These are phyloP conservation scores for Agroathelia rolfsii DNA, from an alignment of 1,284 basidiomycete species.

Conservation along the genomic window DNA sequence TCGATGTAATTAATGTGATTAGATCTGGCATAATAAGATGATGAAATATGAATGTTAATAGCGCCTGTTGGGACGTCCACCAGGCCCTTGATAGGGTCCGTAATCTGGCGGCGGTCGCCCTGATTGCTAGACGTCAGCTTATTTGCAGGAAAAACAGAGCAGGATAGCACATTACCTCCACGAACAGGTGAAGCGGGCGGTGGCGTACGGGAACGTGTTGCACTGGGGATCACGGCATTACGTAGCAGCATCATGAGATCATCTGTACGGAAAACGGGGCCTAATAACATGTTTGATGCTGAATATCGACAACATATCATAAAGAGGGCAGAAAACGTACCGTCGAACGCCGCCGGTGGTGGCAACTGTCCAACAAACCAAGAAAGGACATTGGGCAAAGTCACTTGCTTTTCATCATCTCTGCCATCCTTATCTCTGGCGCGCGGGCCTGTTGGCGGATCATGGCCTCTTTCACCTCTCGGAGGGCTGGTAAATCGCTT, in stretches of 20 bases:
- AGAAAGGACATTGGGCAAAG: slow-evolving; percentile 60
- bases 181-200: slow-evolving; percentile 42
- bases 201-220: slow-evolving; percentile 27
- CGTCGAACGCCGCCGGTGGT: slow-evolving; percentile 64
- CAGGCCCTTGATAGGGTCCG: slow-evolving; percentile 58
- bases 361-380: slow-evolving; percentile 82
- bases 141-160: slow-evolving; percentile 20
- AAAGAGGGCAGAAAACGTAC: slow-evolving; percentile 34
- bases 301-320: slow-evolving; percentile 10
- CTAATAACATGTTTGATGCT: slow-evolving; percentile 27
- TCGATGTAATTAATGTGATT: too few relatives aligned
- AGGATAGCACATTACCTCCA: slow-evolving; percentile 22
- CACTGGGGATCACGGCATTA: slow-evolving; percentile 66
- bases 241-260: slow-evolving; percentile 76
- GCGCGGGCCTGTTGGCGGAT: slow-evolving; percentile 43
- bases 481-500: too few relatives aligned
- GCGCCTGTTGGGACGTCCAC: too few relatives aligned
- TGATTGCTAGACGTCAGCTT: too few relatives aligned
- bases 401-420: slow-evolving; percentile 40
- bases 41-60: too few relatives aligned
- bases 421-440: slow-evolving; percentile 38
- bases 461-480: slow-evolving; percentile 25
- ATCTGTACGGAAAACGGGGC: slow-evolving; percentile 79
- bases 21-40: too few relatives aligned
- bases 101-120: slow-evolving; percentile 61